Base-by-base conservation (phyloP, 441 rosid genomes). In the Mallotus japonicus region DNA sequence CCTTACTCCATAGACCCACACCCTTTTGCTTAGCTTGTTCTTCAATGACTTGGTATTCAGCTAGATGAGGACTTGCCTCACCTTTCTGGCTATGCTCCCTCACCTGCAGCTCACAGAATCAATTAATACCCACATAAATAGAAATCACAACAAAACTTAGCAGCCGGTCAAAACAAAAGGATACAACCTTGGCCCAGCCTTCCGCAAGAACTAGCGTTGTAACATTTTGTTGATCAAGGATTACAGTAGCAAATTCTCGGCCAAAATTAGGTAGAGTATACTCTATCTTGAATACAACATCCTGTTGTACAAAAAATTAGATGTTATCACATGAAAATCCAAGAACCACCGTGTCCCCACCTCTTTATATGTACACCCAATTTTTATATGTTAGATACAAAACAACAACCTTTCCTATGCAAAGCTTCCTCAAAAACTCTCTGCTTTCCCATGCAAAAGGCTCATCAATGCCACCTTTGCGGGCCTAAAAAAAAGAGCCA, bases 361-460 rank as follows among this genome's bases (percentile, higher is more conserved):
- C 3, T 8, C 57, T 19, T 56, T 10, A 19, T 56, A 28, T 65
- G 17, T 2, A 28, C 11, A 37, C 57, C 40, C 69, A 40, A 59
- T 40, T 15, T 16, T 44, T 56, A 54, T 16, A 54, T 20, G 20
- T 20, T 9, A 5, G 60, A 17, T 56, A 20, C 12, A 56, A 19
- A 63, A 75, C n/a, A 61, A 62, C 55, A 66, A 96, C 99, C 98
- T 95, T 87, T 68, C 98, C 99, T 8, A 93, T 87, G 87, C 97
- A 93, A 70, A 92, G 93, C 88, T 92, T 92, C 84, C 99, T 89
- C 75, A 93, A 80, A 84, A 65, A 92, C 75, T 96, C 98, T 76
- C 96, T 83, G 85, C 97, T 93, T 72, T 88, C 91, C 99, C 99
- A 95, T 50, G 99, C 98, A 78, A 91, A 95, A n/a, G 94, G 84